Base-by-base conservation (phyloP, 768 basidiomycete species). In the Amanita molliuscula region DNA sequence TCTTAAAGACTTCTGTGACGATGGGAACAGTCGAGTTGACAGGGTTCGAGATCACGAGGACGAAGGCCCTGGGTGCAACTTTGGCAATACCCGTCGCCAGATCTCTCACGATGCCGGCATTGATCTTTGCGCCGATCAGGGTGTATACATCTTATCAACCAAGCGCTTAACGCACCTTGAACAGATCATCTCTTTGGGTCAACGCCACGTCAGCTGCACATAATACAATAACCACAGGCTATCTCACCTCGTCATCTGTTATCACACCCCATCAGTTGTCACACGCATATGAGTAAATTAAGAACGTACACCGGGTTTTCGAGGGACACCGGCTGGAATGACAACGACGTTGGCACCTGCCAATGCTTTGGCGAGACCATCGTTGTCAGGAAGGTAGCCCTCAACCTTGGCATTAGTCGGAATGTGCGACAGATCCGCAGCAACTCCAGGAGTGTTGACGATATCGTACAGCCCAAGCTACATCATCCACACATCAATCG, bases 1-100 rank as follows among this genome's bases (percentile, higher is more conserved):
- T 84, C 81, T 95, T 99, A 73, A 94, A 80, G 33, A 95, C 85
- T 67, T 98, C 95, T 13, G 81, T 91, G 41, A 92, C 91, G 61
- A 99, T 90, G 43, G 96, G 96, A 34, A 98, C 95, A 34, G 96
- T 97, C 37, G 95, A 97, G 79, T 99, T 98, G 64, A 99, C 95
- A 28, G 96, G 96, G 75, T 99, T 99, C 59, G 96, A 95, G 67
- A 99, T 98, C 57, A 99, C 93, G 44, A 93, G 80, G 40, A 98
- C 80, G 59, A 87, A 85, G 18, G 96, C 96, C 62, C 92, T 93
- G 53, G 95, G 95, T 37, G 81, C 79, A 44, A 69, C 63, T 13
- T 77, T 81, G 13, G 95, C 94, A 59, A 93, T 88, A 28, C 88
- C 93, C 31, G 80, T 84, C 13, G 94, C 95, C 52, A 99, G 81